These are phyloP conservation scores for Tuber aestivum DNA, from an alignment of 495 filamentous ascomycete genomes.

Conservation along the genomic window DNA sequence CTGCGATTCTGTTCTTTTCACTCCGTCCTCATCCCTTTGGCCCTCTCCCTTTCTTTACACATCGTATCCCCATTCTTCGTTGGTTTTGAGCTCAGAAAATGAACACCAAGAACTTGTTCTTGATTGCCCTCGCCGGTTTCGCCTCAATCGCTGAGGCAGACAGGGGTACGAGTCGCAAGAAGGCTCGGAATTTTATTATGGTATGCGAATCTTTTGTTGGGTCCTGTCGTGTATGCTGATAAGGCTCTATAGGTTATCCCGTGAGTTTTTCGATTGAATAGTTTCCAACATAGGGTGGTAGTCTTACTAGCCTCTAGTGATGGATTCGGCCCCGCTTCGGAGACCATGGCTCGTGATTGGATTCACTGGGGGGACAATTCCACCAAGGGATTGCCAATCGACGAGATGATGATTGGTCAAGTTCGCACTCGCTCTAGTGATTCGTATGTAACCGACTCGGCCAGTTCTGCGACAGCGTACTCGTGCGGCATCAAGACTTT, in stretches of 20 bases:
- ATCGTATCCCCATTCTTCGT: constrained; percentile 14
- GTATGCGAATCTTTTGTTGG: constrained; percentile 18
- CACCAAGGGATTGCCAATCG: constrained; percentile 40
- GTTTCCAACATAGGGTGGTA: background rate
- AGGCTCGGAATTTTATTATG: constrained; percentile 41
- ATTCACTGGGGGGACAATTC: constrained; percentile 39
- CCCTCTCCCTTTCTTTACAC: background rate
- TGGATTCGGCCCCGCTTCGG: constrained; percentile 42
- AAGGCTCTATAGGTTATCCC: constrained; percentile 27
- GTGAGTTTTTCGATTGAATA: constrained; percentile 16
- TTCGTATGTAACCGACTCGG: constrained; percentile 44
- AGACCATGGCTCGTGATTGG: constrained; percentile 42
- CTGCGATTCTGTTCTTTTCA: background rate
- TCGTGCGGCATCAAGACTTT: constrained; percentile 43
- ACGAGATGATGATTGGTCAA: constrained; percentile 43
- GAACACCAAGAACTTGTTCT: constrained; percentile 25
- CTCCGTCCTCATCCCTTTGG: background rate
- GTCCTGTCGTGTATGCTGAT: background rate
- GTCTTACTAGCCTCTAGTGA: constrained; percentile 25
- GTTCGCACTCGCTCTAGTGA: constrained; percentile 40
- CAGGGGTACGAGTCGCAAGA: constrained; percentile 8
- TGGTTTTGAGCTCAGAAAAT: constrained; percentile 16
- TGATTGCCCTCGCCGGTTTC: constrained; percentile 31
- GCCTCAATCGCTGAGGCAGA: constrained; percentile 18
- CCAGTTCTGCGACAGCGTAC: constrained; percentile 43